Evolutionary conservation across 2,329 filamentous ascomycete species (phyloP), one percentile per base, ranked within the genome.

Genomic region (Pseudogymnoascus sp.): DNA sequence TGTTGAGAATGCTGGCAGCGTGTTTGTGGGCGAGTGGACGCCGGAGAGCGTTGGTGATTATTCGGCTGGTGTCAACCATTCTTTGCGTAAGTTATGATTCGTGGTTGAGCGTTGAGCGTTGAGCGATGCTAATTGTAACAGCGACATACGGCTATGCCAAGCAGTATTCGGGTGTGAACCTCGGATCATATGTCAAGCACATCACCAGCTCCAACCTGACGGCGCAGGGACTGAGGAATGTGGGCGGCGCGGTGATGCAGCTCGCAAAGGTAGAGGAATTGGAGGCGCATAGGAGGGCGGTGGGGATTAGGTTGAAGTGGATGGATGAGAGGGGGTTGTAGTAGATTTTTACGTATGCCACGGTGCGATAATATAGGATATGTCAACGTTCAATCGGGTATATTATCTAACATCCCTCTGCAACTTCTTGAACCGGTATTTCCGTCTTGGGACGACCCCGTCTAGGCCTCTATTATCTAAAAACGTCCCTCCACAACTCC

Each of bases 11-110:
- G 95, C 95, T 1, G 95, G 95, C 16, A 96, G 92, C 74, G 93
- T 99, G 6, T 99, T 99, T 75, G 88, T 98, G 68, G 95, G 95
- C 8, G 83, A 90, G 68, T 99, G 95, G 95, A 98, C 95, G 0
- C 95, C 95, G 5, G 95, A 99, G 79, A 96, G 91, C 75, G 95
- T 99, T 2, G 95, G 95, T 54, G 95, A 99, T 76, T 99, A 99
- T 79, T 96, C 92, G 68, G 95, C 95, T 62, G 95, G 95, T 73
- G 95, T 99, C 45, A 99, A 99, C 77, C 95, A 99, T 80, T 96
- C 91, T 65, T 80, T 99, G 69, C 95, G 92, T 96, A 88, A 85
- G 91, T 88, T 65, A 57, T 11, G 14, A 1, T 67, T 23, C 19
- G 19, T 54, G 28, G 10, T 31, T 2, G 7, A 31, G 31, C 31